phyloP scores from a whole-genome alignment of 257 asterid species.

The Thymus mandschuricus region DNA sequence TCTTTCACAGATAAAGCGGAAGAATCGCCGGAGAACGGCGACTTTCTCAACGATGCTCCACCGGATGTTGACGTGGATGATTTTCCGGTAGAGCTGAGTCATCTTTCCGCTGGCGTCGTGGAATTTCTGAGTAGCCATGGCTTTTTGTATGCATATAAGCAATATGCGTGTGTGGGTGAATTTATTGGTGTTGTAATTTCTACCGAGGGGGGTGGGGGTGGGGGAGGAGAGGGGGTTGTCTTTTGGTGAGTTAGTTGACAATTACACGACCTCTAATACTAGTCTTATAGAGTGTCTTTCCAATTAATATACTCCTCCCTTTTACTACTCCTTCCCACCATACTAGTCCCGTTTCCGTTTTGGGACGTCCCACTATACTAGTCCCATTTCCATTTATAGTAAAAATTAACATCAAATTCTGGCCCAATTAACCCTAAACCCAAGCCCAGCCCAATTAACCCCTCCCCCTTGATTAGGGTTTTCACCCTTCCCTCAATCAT shows the following conservation, averaged over 20 bases:
- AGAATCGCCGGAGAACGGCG: slow-evolving; percentile 51
- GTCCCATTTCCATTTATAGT: no score
- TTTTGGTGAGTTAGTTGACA: slow-evolving; percentile 20
- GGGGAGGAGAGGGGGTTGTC: background rate
- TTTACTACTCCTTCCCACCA: no score
- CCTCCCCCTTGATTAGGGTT: no score
- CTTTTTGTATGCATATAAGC: background rate
- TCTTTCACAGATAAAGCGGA: slow-evolving; percentile 61
- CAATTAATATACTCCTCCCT: no score
- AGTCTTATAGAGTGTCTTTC: background rate
- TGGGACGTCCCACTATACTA: no score
- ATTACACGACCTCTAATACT: slow-evolving; percentile 13
- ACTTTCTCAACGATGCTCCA: slow-evolving; percentile 64
- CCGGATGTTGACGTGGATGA: slow-evolving; percentile 64
- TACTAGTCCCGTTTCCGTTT: no score
- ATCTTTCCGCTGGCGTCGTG: slow-evolving; percentile 58
- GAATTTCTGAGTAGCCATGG: slow-evolving; percentile 46
- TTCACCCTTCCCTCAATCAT: no score
- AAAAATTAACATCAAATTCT: no score
- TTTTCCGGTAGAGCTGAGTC: slow-evolving; percentile 60
- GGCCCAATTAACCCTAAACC: no score
- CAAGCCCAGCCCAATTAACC: no score
- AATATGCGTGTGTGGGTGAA: background rate
- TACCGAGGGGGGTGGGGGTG: background rate
- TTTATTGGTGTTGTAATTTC: background rate